Evolutionary conservation across 805 yeast species (phyloP).

Genomic region (Candida xiaguanensis): DNA sequence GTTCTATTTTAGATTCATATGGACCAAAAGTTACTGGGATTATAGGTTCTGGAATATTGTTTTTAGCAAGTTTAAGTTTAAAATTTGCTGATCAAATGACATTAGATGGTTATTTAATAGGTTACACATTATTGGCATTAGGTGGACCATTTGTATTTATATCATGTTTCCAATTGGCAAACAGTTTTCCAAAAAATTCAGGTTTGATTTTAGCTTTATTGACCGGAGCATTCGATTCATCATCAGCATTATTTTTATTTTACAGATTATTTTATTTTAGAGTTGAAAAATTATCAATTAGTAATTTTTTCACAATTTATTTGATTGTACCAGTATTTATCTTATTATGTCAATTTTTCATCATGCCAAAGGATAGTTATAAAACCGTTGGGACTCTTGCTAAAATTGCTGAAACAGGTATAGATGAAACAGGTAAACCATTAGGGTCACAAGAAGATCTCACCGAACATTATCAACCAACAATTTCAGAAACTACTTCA

Average conservation of each 20-base stretch:
- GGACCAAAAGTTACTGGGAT: conserved; percentile 83
- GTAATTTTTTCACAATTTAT: conserved; percentile 62
- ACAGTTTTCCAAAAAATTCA: conserved; percentile 76
- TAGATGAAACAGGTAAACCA: conserved; percentile 66
- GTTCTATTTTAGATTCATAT: conserved; percentile 66
- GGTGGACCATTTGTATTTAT: conserved; percentile 96
- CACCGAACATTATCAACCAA: conserved; percentile 22
- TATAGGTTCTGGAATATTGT: conserved; percentile 61
- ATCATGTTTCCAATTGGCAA: conserved; percentile 82
- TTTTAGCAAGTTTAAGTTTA: conserved; percentile 51
- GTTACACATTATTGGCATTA: conserved; percentile 73
- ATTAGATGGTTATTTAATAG: conserved; percentile 65
- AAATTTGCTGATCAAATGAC: conserved; percentile 34
- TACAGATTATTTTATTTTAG: conserved; percentile 65
- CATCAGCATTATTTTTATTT: conserved; percentile 78
- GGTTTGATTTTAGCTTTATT: conserved; percentile 78
- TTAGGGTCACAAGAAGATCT: conserved; percentile 31
- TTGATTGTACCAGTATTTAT: conserved; percentile 77
- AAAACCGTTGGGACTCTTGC: conserved; percentile 67
- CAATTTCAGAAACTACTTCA: conserved; percentile 39
- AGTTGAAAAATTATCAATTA: conserved; percentile 39
- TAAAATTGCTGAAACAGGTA: conserved; percentile 66
- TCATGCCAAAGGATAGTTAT: conserved; percentile 80
- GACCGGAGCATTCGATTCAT: conserved; percentile 93
- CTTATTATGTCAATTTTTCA: conserved; percentile 61